Evolutionary conservation across 2,329 filamentous ascomycete genomes (phyloP).

Genomic region (Diaporthe helianthi): DNA sequence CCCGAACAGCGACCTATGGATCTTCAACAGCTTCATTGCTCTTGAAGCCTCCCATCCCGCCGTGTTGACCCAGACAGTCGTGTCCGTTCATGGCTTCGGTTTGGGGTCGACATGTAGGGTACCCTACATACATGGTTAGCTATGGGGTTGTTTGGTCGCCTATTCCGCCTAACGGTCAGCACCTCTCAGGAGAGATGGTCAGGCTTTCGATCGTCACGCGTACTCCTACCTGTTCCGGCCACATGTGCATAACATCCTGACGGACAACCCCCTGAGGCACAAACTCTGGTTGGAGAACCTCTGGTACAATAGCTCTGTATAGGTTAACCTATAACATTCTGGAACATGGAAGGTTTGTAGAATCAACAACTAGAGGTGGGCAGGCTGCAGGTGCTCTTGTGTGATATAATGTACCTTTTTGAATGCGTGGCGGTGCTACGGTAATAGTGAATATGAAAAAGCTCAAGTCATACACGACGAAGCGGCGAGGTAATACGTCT

Average conservation of each 20-base stretch:
- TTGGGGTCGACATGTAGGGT: background rate
- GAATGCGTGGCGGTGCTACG: too few relatives aligned
- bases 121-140: too few relatives aligned
- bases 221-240: background rate
- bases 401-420: too few relatives aligned
- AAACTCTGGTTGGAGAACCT: too few relatives aligned
- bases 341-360: too few relatives aligned
- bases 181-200: background rate
- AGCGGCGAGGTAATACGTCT: background rate
- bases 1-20: background rate
- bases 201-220: conserved; percentile 4
- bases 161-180: background rate
- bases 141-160: background rate
- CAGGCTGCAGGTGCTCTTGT: too few relatives aligned
- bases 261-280: too few relatives aligned
- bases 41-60: background rate
- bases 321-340: too few relatives aligned
- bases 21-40: background rate
- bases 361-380: too few relatives aligned
- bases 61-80: background rate
- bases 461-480: background rate
- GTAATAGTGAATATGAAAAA: too few relatives aligned
- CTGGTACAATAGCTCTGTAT: too few relatives aligned
- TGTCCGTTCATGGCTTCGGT: background rate
- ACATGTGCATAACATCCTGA: background rate